Evolutionary conservation across 2,329 filamentous ascomycete species (phyloP), one percentile per base, ranked within the genome.

Genomic region (Trichoderma sp.): DNA sequence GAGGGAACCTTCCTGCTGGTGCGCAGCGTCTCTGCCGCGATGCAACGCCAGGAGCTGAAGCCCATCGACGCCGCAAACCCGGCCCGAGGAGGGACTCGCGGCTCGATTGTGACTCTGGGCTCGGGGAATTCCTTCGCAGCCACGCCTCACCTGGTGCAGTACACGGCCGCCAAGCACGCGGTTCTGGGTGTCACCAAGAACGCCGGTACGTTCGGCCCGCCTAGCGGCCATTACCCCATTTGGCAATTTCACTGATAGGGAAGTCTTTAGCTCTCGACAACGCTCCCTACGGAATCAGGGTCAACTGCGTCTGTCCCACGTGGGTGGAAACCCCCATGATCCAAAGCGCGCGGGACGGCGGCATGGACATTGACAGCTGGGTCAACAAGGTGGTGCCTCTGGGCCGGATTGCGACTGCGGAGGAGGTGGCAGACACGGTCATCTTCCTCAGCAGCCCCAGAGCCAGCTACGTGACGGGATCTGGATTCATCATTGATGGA

Each of bases 401-500:
- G 64, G 65, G 65, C 88, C 87, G 91, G 21, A 87, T 93, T 71
- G 92, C 91, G 16, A 80, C 80, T 27, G 79, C 84, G 7, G 82
- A 86, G 21, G 92, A 94, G 76, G 85, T 94, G 37, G 91, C 92
- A 24, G 87, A 92, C 74, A 91, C 91, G 64, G 91, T 89, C 49
- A 77, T 88, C 29, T 94, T 94, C 77, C 83, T 94, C 29, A 66
- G 64, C 19, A 72, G 71, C 52, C 60, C 71, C n/a, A 72, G 60
- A 37, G 68, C 71, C 14, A 72, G 71, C 52, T 72, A 61, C 27
- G 49, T 59, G 21, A 68, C 60, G 27, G 71, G 68, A 37, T 53
- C 27, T 29, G 58, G 60, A 29, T 58, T 72, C 21, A 65, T 70
- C 24, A 35, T 69, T 19, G 66, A 70, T 43, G 70, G 70, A 21